Conservation (phyloP, 345 rosid species). For the Melaleuca alternifolia region DNA sequence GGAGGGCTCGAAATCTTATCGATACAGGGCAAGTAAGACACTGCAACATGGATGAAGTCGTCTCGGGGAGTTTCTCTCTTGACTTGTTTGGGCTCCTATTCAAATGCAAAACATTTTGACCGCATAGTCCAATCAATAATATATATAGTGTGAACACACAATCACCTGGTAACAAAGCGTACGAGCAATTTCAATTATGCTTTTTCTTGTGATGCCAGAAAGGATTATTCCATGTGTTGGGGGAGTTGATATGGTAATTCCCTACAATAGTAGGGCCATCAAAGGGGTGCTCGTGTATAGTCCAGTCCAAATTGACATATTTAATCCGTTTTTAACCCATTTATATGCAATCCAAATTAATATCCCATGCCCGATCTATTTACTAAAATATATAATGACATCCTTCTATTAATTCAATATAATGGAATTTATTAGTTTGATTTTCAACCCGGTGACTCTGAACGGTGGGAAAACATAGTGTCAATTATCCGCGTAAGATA, state of each 20-base stretch:
- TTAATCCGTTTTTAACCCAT: no score
- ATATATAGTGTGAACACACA: not conserved
- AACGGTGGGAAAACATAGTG: no score
- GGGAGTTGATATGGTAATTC: no score
- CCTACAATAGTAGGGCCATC: no score
- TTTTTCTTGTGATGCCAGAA: slow-evolving; percentile 32
- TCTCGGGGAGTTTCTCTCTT: not conserved
- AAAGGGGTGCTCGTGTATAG: no score
- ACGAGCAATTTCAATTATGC: slow-evolving; percentile 20
- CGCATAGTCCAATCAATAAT: not conserved
- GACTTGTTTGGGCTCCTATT: not conserved
- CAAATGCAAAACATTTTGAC: not conserved
- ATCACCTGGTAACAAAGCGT: slow-evolving; percentile 1
- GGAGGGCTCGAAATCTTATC: not conserved
- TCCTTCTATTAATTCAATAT: not conserved
- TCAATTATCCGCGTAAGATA: not conserved
- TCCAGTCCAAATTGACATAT: no score
- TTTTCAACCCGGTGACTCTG: not conserved
- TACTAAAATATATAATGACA: no score
- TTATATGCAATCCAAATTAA: no score
- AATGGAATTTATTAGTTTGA: not conserved
- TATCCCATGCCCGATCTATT: no score
- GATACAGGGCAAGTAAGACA: not conserved
- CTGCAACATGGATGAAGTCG: not conserved
- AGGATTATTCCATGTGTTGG: no score